A percentile compares a stretch with the other conserved stretches of the same genome.
Evolutionary conservation across 176 grass and related monocot genomes (phyloP).

Genomic region (Neostapfia colusana): DNA sequence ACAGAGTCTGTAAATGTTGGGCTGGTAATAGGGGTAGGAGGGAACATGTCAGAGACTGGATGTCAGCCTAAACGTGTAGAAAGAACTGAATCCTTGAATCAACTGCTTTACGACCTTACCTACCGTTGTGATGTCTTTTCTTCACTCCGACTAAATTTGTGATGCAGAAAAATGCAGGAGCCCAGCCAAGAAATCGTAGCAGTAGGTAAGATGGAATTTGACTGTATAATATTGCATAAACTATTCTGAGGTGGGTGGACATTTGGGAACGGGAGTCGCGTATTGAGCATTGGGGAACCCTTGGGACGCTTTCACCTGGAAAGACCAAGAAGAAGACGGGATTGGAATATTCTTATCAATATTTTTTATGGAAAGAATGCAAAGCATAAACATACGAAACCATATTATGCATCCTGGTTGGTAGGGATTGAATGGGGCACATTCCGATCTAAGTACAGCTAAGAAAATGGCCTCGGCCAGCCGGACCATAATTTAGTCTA

Average conservation of each 20-base stretch:
- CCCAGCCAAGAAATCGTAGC: neutral
- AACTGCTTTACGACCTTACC: neutral
- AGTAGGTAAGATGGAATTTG: neutral
- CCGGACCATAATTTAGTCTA: neutral
- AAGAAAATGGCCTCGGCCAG: neutral
- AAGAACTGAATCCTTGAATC: neutral
- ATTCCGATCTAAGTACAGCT: no score
- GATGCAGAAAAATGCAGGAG: neutral
- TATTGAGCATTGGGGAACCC: neutral
- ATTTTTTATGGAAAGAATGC: neutral
- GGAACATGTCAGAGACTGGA: neutral
- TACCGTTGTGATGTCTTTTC: neutral
- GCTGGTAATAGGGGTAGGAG: neutral
- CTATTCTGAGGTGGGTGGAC: neutral
- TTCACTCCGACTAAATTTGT: neutral
- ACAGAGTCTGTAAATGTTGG: neutral
- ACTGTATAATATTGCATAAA: neutral
- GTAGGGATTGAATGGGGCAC: no score
- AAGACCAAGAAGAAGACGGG: neutral
- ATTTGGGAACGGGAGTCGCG: neutral
- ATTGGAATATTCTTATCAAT: neutral
- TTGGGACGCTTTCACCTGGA: neutral
- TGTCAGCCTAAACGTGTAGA: neutral
- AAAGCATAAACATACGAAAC: neutral
- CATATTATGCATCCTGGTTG: neutral